Conservation (phyloP, 2,329 filamentous ascomycete species). For the Cordyceps cicadae region DNA sequence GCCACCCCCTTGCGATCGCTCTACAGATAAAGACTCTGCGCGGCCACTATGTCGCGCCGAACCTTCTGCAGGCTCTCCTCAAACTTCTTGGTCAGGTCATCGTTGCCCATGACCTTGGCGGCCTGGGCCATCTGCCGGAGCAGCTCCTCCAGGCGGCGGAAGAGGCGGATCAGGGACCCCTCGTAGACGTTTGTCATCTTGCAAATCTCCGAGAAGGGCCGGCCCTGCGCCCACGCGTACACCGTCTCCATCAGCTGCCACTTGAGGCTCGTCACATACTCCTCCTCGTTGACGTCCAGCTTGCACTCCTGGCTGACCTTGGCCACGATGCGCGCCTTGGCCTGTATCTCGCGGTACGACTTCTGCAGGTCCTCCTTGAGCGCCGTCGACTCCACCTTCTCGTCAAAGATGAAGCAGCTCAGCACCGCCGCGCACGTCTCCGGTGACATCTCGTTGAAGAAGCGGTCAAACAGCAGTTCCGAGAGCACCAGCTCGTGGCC, state of each 20-base stretch:
- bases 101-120: constrained; percentile 95
- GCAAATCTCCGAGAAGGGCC: constrained; percentile 87
- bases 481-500: constrained; percentile 90
- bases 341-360: constrained; percentile 77
- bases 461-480: constrained; percentile 90
- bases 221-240: constrained; percentile 81
- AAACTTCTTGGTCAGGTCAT: constrained; percentile 88
- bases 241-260: constrained; percentile 97
- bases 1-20: background rate
- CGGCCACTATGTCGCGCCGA: constrained; percentile 86
- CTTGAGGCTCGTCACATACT: constrained; percentile 84
- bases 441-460: constrained; percentile 91
- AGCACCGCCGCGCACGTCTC: constrained; percentile 81
- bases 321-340: constrained; percentile 78
- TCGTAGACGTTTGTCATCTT: constrained; percentile 99
- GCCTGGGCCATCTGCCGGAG: constrained; percentile 93
- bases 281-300: constrained; percentile 86
- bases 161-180: constrained; percentile 89
- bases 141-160: constrained; percentile 89
- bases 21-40: constrained; percentile 86
- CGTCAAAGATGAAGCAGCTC: constrained; percentile 95
- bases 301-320: constrained; percentile 95
- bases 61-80: constrained; percentile 79
- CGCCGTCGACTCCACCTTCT: constrained; percentile 73
- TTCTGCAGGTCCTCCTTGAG: constrained; percentile 80